These are phyloP conservation scores for Pestalotiopsis sp. DNA, from an alignment of 2,329 filamentous ascomycete genomes.

Conservation along the genomic window DNA sequence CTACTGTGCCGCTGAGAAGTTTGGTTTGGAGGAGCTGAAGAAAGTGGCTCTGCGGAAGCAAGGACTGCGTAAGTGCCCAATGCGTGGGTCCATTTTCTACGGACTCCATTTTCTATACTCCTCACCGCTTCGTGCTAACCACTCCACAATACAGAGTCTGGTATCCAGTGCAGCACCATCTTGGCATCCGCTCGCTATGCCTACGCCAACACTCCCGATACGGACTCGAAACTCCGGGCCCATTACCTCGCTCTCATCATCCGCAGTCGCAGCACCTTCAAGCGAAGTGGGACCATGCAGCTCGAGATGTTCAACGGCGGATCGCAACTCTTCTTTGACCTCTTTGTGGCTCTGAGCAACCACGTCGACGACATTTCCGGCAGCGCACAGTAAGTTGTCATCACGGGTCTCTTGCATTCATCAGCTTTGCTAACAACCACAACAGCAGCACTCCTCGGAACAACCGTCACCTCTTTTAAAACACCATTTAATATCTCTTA, in stretches of 20 bases:
- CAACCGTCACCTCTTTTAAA: slow-evolving; percentile 41
- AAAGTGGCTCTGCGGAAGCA: slow-evolving; percentile 85
- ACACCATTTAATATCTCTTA: slow-evolving; percentile 20
- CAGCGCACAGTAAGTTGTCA: slow-evolving; percentile 49
- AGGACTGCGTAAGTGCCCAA: slow-evolving; percentile 66
- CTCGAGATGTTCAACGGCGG: slow-evolving; percentile 89
- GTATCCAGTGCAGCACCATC: slow-evolving; percentile 84
- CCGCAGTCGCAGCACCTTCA: slow-evolving; percentile 83
- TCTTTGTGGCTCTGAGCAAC: slow-evolving; percentile 92
- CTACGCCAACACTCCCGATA: slow-evolving; percentile 86
- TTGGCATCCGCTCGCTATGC: slow-evolving; percentile 86
- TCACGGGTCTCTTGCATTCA: background rate
- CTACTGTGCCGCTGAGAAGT: slow-evolving; percentile 86
- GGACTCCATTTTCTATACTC: background rate
- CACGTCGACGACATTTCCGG: slow-evolving; percentile 75
- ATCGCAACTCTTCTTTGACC: slow-evolving; percentile 83
- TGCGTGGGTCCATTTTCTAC: background rate
- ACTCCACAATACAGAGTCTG: slow-evolving; percentile 56
- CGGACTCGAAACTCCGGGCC: slow-evolving; percentile 85
- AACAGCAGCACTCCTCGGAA: slow-evolving; percentile 48
- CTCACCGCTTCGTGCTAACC: slow-evolving; percentile 11
- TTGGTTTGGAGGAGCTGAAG: slow-evolving; percentile 82
- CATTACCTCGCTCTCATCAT: slow-evolving; percentile 95
- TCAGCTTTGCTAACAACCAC: slow-evolving; percentile 18
- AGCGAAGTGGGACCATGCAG: slow-evolving; percentile 93